A percentile compares a stretch with the other conserved stretches of the same genome.
Conservation (phyloP, 2,329 filamentous ascomycete genomes). For the Aureobasidium leucospermi region DNA sequence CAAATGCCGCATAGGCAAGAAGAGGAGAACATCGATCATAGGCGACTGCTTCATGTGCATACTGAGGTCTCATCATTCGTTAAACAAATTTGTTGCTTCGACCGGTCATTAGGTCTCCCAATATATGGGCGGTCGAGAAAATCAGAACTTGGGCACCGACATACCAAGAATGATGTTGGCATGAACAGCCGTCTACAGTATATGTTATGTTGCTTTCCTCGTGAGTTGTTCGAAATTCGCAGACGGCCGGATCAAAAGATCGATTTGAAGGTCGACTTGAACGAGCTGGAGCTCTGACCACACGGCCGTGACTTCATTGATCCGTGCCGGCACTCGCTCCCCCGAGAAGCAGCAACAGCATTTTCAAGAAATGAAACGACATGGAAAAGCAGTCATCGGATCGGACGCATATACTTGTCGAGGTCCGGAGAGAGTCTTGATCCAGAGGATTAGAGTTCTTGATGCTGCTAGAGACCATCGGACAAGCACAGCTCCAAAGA, state of each 20-base stretch:
- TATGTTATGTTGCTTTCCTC: background rate
- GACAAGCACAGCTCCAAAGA: background rate
- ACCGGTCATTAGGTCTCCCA: too few species aligned
- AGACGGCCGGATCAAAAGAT: background rate
- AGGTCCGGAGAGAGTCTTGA: too few species aligned
- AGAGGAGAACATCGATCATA: too few species aligned
- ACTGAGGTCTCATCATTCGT: too few species aligned
- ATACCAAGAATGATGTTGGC: too few species aligned
- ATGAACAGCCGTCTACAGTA: too few species aligned
- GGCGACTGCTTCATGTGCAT: too few species aligned
- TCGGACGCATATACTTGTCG: too few species aligned
- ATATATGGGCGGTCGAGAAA: too few species aligned
- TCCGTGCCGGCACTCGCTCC: background rate
- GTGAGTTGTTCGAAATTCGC: background rate
- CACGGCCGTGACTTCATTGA: background rate
- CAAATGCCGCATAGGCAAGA: slow-evolving; percentile 36
- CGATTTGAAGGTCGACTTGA: background rate
- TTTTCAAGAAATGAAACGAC: background rate
- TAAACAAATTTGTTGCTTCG: too few species aligned
- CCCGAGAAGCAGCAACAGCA: background rate
- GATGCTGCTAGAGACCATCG: background rate
- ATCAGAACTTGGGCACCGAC: too few species aligned
- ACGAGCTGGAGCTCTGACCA: slow-evolving; percentile 6
- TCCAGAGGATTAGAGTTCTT: background rate
- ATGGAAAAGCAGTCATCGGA: too few species aligned